Evolutionary conservation across 2,329 filamentous ascomycete genomes (phyloP).

Genomic region (Hymenoscyphus scutula): DNA sequence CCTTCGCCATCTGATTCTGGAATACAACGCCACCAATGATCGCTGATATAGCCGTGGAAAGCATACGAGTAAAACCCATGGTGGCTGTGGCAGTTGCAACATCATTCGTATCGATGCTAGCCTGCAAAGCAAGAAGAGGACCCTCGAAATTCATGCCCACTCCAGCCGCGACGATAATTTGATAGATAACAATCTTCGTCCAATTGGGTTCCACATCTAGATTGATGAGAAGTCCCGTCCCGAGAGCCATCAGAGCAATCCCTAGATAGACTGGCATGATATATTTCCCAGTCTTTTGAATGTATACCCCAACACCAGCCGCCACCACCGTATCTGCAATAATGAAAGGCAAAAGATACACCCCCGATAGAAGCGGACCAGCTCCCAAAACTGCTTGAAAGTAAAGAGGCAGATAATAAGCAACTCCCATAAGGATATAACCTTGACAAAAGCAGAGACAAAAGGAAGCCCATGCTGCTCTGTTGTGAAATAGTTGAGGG

Average conservation of each 20-base stretch:
- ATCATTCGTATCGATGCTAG: conserved; percentile 57
- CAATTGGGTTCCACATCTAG: conserved; percentile 56
- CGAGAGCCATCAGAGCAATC: conserved; percentile 58
- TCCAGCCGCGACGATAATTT: conserved; percentile 61
- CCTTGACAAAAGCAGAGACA: conserved; percentile 71
- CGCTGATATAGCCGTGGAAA: conserved; percentile 46
- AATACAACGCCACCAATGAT: conserved; percentile 51
- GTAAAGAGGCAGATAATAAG: conserved; percentile 54
- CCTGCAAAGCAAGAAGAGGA: conserved; percentile 66
- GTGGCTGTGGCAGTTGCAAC: conserved; percentile 65
- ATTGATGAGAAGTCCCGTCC: conserved; percentile 61
- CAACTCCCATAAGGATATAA: conserved; percentile 39
- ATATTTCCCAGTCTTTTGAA: conserved; percentile 64
- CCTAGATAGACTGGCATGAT: conserved; percentile 57
- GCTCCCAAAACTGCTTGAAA: conserved; percentile 56
- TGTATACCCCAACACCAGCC: conserved; percentile 52
- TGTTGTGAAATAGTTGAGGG: conserved; percentile 64
- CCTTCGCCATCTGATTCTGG: conserved; percentile 44
- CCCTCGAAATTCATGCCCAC: conserved; percentile 67
- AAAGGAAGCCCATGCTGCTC: conserved; percentile 65
- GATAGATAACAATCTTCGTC: conserved; percentile 57
- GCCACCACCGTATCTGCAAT: conserved; percentile 64
- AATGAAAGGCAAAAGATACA: conserved; percentile 70
- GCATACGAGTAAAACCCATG: conserved; percentile 57
- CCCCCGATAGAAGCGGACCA: conserved; percentile 66